phyloP scores from a whole-genome alignment of 495 filamentous ascomycete genomes.

The Rhypophila decipiens region DNA sequence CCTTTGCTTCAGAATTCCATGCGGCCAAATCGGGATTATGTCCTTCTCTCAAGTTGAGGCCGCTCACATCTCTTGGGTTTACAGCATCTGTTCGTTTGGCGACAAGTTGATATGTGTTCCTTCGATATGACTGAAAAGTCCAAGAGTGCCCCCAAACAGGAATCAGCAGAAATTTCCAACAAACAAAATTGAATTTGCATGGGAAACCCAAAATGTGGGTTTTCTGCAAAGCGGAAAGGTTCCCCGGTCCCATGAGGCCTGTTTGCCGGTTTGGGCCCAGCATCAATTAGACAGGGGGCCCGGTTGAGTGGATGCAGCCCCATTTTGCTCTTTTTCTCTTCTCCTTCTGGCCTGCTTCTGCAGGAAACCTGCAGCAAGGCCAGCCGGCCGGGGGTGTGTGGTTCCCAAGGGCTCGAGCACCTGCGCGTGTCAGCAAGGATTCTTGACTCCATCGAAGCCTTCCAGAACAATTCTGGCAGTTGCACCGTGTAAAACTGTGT shows the following conservation, averaged over 20 bases:
- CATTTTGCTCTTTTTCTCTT: neutral
- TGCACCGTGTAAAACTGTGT: neutral
- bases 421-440: conserved; percentile 5
- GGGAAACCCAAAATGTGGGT: conserved; percentile 7
- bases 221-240: conserved; percentile 18
- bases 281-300: neutral
- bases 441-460: neutral
- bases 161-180: neutral
- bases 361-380: neutral
- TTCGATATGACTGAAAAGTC: neutral
- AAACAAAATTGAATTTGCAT: neutral
- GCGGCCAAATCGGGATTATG: neutral
- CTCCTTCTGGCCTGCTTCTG: neutral
- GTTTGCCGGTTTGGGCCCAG: conserved; percentile 9
- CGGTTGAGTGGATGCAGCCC: too few relatives aligned
- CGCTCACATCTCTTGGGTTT: neutral
- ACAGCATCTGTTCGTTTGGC: neutral
- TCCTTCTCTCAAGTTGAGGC: neutral
- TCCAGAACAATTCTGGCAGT: conserved; percentile 1
- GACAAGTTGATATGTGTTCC: neutral
- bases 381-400: neutral
- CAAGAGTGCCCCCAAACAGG: neutral
- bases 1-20: too few relatives aligned
- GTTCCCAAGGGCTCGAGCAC: neutral
- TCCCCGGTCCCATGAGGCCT: conserved; percentile 13